These are phyloP conservation scores for Capsella rubella DNA, from an alignment of 441 rosid genomes.

Conservation along the genomic window DNA sequence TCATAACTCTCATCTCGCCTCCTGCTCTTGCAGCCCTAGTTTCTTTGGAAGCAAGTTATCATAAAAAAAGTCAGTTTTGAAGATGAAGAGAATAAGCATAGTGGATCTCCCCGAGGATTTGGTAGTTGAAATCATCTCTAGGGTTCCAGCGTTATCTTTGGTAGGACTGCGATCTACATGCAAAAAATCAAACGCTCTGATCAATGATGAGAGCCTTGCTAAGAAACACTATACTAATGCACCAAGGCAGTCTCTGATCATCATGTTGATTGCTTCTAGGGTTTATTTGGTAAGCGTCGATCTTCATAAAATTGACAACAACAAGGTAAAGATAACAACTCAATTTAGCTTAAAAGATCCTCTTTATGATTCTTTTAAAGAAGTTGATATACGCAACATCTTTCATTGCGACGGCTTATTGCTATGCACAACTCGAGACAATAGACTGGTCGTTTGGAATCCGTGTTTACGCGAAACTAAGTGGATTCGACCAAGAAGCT, in stretches of 20 bases:
- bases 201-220: not conserved
- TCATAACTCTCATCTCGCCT: not conserved
- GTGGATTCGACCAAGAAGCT: not conserved
- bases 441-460: not conserved
- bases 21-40: not conserved
- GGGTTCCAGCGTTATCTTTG: not conserved
- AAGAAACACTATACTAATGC: not conserved
- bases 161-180: not conserved
- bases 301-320: not conserved
- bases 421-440: not conserved
- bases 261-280: not conserved
- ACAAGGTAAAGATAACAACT: not conserved
- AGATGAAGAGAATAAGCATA: not conserved
- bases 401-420: not conserved
- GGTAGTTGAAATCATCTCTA: not conserved
- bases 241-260: not conserved
- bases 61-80: not conserved
- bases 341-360: not conserved
- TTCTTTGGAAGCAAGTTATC: not conserved
- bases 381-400: not conserved
- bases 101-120: not conserved
- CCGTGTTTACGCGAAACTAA: not conserved
- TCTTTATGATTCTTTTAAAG: not conserved
- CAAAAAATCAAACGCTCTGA: not conserved
- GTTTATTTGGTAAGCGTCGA: not conserved